A percentile compares a stretch with the other conserved stretches of the same genome.
These are phyloP conservation scores for Phytophthora litchii DNA, from an alignment of 352 stramenopile genomes.

Conservation along the genomic window DNA sequence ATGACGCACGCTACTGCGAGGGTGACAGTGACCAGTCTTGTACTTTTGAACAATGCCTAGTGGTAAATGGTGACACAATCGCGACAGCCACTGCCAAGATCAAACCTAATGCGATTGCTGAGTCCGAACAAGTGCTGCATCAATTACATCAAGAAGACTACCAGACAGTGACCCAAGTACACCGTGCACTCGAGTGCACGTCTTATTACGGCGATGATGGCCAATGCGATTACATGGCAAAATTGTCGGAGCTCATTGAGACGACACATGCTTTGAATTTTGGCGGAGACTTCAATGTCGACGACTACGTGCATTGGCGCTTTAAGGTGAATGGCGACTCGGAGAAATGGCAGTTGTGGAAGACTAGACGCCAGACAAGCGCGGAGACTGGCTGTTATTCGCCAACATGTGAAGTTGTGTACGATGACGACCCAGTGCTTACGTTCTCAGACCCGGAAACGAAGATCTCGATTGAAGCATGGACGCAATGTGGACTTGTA, in stretches of 20 bases:
- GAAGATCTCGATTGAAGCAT: slow-evolving; percentile 60
- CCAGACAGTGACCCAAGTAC: slow-evolving; percentile 60
- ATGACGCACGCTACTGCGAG: slow-evolving; percentile 46
- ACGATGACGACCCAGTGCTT: slow-evolving; percentile 29
- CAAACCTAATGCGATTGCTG: slow-evolving; percentile 22
- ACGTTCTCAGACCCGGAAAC: slow-evolving; percentile 48
- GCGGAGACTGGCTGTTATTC: slow-evolving; percentile 21
- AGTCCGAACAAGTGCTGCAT: slow-evolving; percentile 49
- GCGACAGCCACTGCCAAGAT: slow-evolving; percentile 39
- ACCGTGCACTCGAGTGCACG: slow-evolving; percentile 58
- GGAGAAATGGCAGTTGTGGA: slow-evolving; percentile 55
- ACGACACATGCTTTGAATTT: slow-evolving; percentile 32
- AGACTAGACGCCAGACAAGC: slow-evolving; percentile 29
- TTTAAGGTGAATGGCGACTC: slow-evolving; percentile 52
- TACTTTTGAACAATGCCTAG: slow-evolving; percentile 57
- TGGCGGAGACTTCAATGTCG: slow-evolving; percentile 13
- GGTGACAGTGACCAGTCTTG: slow-evolving; percentile 43
- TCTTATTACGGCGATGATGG: slow-evolving; percentile 36
- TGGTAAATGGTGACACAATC: slow-evolving; percentile 54
- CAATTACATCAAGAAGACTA: slow-evolving; percentile 41
- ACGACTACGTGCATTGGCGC: slow-evolving; percentile 65
- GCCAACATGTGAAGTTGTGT: slow-evolving; percentile 11
- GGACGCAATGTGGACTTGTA: slow-evolving; percentile 56
- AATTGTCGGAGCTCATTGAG: slow-evolving; percentile 44
- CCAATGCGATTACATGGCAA: slow-evolving; percentile 41